Evolutionary conservation across 148 eudicot species (phyloP), one percentile per base, ranked within the genome.

Genomic region (Chenopodium suecicum): DNA sequence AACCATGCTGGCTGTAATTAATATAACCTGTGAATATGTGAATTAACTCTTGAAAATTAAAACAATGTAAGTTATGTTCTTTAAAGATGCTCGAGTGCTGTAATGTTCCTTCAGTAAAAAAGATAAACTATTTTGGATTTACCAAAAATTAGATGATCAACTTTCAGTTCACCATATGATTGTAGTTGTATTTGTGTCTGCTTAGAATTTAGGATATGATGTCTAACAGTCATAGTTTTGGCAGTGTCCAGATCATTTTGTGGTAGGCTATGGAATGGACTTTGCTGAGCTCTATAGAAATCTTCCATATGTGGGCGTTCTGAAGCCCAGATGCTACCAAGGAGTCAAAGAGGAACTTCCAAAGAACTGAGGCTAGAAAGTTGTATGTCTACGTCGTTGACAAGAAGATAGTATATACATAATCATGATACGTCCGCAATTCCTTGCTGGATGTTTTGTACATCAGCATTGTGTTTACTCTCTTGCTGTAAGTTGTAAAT

Each of bases 221-320:
- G 69, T 29, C 13, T 77, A n/a, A 47, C 58, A 10, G 23, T 88
- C 3, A 73, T 60, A 7, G 46, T 81, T 52, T 37, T 81, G 56
- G 85, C 94, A 94, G 98, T 93, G 95, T 79, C 94, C 94, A 1
- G 95, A 93, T 89, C 76, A 79, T 74, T 93, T 93, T 71, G 95
- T 94, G 29, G 97, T 94, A 56, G 98, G 98, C 67, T 94, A 94
- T 80, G 98, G 98, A 75, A 83, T 94, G 86, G 98, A 94, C 79
- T 89, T 88, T 68, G 95, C 91, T 9, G 97, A 94, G 86, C 73
- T 71, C 23, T 94, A 93, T 88, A 88, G 98, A 80, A 94, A 94
- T 80, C 89, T 94, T 90, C 98, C 97, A 47, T 94, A 90, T 76
- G 86, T 94, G 70, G 98, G 98, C 34, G 84, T 94, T 76, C 80